phyloP scores from a whole-genome alignment of 1,139 yeast species.

The Yamadazyma spencermartinsiae region DNA sequence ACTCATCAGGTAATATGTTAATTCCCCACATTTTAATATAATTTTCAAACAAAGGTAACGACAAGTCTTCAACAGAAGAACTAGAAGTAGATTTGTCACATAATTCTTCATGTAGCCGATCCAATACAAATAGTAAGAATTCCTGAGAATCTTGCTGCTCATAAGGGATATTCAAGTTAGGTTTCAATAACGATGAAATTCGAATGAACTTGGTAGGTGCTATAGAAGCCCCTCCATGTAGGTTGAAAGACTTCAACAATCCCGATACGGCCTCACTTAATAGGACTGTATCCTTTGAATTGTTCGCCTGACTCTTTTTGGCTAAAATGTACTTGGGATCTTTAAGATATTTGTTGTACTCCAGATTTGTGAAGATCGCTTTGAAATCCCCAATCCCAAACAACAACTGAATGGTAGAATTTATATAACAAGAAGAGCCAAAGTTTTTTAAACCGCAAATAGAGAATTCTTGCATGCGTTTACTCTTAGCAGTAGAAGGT shows the following conservation, averaged over 20 bases:
- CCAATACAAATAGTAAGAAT: slow-evolving; percentile 63
- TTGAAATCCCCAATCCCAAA: slow-evolving; percentile 53
- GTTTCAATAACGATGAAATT: slow-evolving; percentile 53
- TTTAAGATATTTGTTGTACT: slow-evolving; percentile 41
- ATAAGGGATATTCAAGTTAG: slow-evolving; percentile 64
- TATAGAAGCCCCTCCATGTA: slow-evolving; percentile 60
- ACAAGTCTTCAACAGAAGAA: slow-evolving; percentile 14
- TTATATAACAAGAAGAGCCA: slow-evolving; percentile 75
- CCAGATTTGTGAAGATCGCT: slow-evolving; percentile 40
- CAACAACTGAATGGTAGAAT: slow-evolving; percentile 65
- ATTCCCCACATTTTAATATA: slow-evolving; percentile 37
- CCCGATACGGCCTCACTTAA: slow-evolving; percentile 50
- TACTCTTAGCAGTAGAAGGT: slow-evolving; percentile 16
- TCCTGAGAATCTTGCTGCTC: slow-evolving; percentile 85
- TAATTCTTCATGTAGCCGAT: slow-evolving; percentile 68
- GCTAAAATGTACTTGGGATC: slow-evolving; percentile 28
- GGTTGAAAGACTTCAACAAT: slow-evolving; percentile 42
- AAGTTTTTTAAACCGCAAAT: slow-evolving; percentile 68
- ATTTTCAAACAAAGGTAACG: slow-evolving; percentile 20
- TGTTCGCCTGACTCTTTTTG: slow-evolving; percentile 22
- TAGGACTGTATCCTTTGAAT: slow-evolving; percentile 32
- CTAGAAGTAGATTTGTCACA: slow-evolving; percentile 24
- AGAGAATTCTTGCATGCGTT: slow-evolving; percentile 39
- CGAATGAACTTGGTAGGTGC: slow-evolving; percentile 66
- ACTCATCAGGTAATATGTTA: slow-evolving; percentile 30